Evolutionary conservation across 768 basidiomycete species (phyloP), one percentile per base, ranked within the genome.

Genomic region (Scleroderma citrinum): DNA sequence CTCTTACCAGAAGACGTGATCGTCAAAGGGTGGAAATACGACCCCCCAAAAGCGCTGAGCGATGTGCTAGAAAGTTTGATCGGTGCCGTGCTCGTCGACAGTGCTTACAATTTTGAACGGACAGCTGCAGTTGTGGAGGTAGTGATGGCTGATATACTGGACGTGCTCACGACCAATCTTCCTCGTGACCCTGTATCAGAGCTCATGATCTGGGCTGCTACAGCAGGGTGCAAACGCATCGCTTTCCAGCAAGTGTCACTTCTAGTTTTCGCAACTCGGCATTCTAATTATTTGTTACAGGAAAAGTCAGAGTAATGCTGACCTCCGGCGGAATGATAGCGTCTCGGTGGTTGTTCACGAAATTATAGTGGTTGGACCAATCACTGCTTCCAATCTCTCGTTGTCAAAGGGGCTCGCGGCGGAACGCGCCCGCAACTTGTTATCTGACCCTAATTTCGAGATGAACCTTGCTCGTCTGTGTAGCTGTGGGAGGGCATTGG

Each of bases 11-110:
- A 76, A 42, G 80, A 87, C 41, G 80, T 88, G 17, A 76, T 91
- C 39, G 62, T 76, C 12, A 73, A 77, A 31, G 81, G 85, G 6
- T 93, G 90, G 91, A 79, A 80, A 56, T 85, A 83, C 53, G 85
- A 91, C 57, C 89, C 91, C 8, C 91, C 92, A 0, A 95, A 95
- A 66, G 83, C 79, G 6, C 68, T 92, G 29, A 85, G 87, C 48
- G 92, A 95, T 59, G 78, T 91, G 4, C 74, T 94, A 46, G 92
- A 95, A 67, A 87, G 90, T 46, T 68, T 94, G 5, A 70, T 92
- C 30, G 92, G 90, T 1, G 91, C 89, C 2, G 71, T 95, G 17
- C 76, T 95, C 24, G 77, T 94, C 37, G 92, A 95, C 66, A 78
- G 81, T 5, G 81, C 76, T 5, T 89, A 84, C 59, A 68, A 89